A percentile compares a stretch with the other conserved stretches of the same genome.
These are phyloP conservation scores for Xylaria sp. DNA, from an alignment of 2,329 filamentous ascomycete genomes.

Conservation along the genomic window DNA sequence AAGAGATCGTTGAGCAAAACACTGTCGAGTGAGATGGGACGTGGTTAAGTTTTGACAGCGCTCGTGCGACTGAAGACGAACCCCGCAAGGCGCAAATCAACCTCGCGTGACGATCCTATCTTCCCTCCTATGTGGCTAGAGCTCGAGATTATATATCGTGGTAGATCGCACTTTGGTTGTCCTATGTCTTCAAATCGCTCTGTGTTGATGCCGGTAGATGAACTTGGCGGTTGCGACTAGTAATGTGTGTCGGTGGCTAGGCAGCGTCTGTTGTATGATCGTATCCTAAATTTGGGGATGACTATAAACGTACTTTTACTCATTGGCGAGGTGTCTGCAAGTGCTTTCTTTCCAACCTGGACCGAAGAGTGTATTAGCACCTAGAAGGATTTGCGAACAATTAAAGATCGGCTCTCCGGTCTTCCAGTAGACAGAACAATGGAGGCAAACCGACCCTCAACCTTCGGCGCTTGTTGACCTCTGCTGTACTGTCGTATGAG, in stretches of 20 bases:
- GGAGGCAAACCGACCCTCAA: conserved; percentile 7
- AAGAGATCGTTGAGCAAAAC: background rate
- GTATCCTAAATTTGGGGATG: conserved; percentile 14
- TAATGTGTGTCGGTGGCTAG: conserved; percentile 3
- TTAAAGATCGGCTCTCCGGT: background rate
- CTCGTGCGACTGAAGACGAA: conserved; percentile 13
- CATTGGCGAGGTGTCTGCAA: conserved; percentile 4
- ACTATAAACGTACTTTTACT: conserved; percentile 16
- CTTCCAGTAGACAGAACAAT: conserved; percentile 3
- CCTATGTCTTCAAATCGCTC: background rate
- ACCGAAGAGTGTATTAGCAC: conserved; percentile 22
- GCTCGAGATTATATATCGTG: background rate
- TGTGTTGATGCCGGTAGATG: background rate
- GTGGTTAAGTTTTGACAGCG: background rate
- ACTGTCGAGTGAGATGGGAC: background rate
- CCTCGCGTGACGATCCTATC: conserved; percentile 13
- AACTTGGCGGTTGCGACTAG: conserved; percentile 14
- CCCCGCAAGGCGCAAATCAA: conserved; percentile 4
- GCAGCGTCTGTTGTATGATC: conserved; percentile 17
- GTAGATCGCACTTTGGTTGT: background rate
- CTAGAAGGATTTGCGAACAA: background rate
- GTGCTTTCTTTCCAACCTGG: conserved; percentile 3
- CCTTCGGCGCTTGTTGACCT: background rate
- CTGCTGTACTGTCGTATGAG: background rate
- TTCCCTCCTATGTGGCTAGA: background rate